Conservation (phyloP, 2,329 filamentous ascomycete species). For the Nigrospora osmanthi region DNA sequence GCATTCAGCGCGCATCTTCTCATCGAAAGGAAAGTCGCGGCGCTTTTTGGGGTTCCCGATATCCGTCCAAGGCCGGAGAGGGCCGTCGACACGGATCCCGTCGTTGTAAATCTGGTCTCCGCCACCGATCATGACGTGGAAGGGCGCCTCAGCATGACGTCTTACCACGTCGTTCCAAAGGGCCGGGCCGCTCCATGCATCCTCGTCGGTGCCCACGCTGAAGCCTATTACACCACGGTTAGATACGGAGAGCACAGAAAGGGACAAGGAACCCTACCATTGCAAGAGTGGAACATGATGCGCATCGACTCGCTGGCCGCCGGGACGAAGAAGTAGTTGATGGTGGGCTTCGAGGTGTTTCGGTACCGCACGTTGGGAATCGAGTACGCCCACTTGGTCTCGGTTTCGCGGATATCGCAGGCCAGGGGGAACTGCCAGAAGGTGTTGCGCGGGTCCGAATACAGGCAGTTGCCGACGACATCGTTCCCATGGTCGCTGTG, state of each 20-base stretch:
- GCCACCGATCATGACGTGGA: slow-evolving; percentile 93
- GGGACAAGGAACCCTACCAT: slow-evolving; percentile 42
- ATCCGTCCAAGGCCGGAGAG: slow-evolving; percentile 73
- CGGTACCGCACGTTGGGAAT: slow-evolving; percentile 59
- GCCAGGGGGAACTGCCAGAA: slow-evolving; percentile 90
- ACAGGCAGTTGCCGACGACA: slow-evolving; percentile 51
- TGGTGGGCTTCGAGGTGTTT: slow-evolving; percentile 44
- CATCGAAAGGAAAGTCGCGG: slow-evolving; percentile 67
- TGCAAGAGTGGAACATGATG: slow-evolving; percentile 97
- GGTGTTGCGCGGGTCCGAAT: slow-evolving; percentile 62
- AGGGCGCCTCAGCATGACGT: slow-evolving; percentile 69
- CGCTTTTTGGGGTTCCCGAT: slow-evolving; percentile 80
- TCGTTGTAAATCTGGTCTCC: slow-evolving; percentile 98
- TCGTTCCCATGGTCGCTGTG: slow-evolving; percentile 19
- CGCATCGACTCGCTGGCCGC: slow-evolving; percentile 83
- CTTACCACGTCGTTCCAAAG: slow-evolving; percentile 92
- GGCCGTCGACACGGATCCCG: slow-evolving; percentile 76
- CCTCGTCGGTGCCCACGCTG: slow-evolving; percentile 66
- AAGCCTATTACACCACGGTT: slow-evolving; percentile 34
- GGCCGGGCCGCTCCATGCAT: slow-evolving; percentile 81
- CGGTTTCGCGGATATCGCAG: slow-evolving; percentile 62
- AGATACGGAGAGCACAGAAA: background rate
- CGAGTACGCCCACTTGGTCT: slow-evolving; percentile 72
- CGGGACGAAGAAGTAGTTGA: slow-evolving; percentile 78
- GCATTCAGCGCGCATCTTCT: slow-evolving; percentile 71